Evolutionary conservation across 768 basidiomycete species (phyloP).

Genomic region (Clathrus columnatus): DNA sequence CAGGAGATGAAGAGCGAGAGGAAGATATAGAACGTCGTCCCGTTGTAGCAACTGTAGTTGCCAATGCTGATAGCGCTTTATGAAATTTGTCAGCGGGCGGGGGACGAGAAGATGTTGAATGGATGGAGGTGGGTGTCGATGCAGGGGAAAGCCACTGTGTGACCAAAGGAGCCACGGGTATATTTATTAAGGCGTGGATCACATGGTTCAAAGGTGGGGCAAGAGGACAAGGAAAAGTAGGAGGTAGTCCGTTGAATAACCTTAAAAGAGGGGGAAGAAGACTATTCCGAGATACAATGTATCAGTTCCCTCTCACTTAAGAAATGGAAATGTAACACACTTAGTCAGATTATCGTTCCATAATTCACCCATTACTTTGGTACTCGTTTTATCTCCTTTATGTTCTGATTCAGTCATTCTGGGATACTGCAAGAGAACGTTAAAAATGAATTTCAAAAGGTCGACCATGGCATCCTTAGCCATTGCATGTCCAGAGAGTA

Average conservation of each 20-base stretch:
- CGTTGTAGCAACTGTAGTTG: constrained; percentile 37
- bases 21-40: constrained; percentile 35
- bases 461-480: constrained; percentile 72
- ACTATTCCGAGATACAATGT: constrained; percentile 26
- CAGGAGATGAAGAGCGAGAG: constrained; percentile 39
- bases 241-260: constrained; percentile 58
- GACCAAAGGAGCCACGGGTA: constrained; percentile 58
- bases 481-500: constrained; percentile 44
- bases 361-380: constrained; percentile 16
- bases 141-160: constrained; percentile 50
- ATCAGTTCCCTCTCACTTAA: not conserved
- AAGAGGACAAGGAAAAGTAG: constrained; percentile 54
- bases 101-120: constrained; percentile 24
- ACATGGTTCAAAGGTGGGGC: constrained; percentile 69
- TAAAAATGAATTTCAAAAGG: constrained; percentile 77
- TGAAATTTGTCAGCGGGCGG: constrained; percentile 23
- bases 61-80: constrained; percentile 20
- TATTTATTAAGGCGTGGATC: constrained; percentile 71
- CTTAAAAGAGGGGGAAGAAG: constrained; percentile 65
- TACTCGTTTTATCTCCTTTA: constrained; percentile 4
- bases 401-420: constrained; percentile 24
- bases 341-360: constrained; percentile 23
- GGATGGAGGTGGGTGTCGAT: constrained; percentile 19
- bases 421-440: constrained; percentile 73
- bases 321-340: constrained; percentile 26